phyloP scores from a whole-genome alignment of 2,329 filamentous ascomycete species.

The Fusarium sp. region DNA sequence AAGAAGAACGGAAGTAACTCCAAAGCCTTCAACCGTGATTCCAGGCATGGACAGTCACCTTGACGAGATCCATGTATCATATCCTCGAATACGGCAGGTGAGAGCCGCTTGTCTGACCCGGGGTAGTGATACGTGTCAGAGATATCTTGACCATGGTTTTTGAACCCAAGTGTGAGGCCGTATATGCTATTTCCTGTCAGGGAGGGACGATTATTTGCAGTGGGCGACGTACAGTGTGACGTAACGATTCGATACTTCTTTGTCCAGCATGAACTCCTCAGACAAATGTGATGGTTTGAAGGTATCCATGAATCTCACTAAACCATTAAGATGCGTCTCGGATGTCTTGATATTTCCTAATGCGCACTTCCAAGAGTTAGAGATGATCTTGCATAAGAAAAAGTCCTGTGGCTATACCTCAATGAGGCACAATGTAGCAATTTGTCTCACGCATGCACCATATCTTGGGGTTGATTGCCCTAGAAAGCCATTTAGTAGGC shows the following conservation, averaged over 20 bases:
- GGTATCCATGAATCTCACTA: constrained; percentile 38
- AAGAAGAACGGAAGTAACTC: constrained; percentile 38
- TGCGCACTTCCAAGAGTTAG: constrained; percentile 22
- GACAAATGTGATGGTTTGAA: constrained; percentile 1
- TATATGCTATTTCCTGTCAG: constrained; percentile 21
- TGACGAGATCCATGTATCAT: constrained; percentile 35
- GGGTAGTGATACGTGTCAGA: too few relatives aligned
- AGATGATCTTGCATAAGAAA: accelerated
- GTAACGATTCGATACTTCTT: constrained; percentile 37
- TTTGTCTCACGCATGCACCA: constrained; percentile 25
- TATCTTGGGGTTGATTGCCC: not conserved
- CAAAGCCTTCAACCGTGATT: constrained; percentile 26
- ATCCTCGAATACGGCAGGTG: not conserved
- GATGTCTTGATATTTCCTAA: constrained; percentile 33
- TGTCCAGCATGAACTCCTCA: constrained; percentile 8
- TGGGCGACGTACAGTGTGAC: constrained; percentile 24
- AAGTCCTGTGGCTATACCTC: constrained; percentile 18
- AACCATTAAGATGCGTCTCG: constrained; percentile 36
- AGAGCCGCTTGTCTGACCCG: not conserved
- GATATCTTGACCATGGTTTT: constrained; percentile 34
- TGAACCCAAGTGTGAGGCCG: constrained; percentile 39
- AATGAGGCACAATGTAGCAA: constrained; percentile 35
- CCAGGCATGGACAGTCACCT: constrained; percentile 7
- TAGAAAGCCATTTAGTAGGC: constrained; percentile 30
- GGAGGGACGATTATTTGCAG: not conserved